Base-by-base conservation (phyloP, 1,284 basidiomycete genomes). In the Boletellus dicymbophilus region DNA sequence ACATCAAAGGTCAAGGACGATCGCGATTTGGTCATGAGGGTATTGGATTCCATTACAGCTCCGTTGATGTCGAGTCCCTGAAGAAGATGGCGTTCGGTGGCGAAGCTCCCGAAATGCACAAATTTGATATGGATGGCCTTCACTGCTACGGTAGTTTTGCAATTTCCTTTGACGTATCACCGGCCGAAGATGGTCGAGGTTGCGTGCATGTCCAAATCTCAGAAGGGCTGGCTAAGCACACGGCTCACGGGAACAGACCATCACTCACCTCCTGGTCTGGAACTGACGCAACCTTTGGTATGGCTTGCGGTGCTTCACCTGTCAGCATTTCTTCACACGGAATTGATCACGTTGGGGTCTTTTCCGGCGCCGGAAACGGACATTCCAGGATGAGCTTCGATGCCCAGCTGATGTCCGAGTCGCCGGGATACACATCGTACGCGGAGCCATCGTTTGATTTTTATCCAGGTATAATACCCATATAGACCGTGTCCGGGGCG, bases 161-260 rank as follows among this genome's bases (percentile, higher is more conserved):
- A 58, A 83, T 90, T 62, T 85, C 84, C 37, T 88, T 90, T 59
- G 85, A 88, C 55, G 72, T 84, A 34, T 75, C 73, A 31, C 72
- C 82, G 33, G 73, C 77, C 39, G 78, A 84, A 56, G 79, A 85
- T 60, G 84, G 86, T 51, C 85, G 81, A 69, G 84, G 88, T 58
- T 83, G 83, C 51, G 85, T 89, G 37, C 77, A 82, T 54, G 87
- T 89, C 56, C 83, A 88, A 63, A 72, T 74, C 12, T 78, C 84
- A 27, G 72, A 80, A 62, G 70, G 25, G 72, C 71, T 55, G 28
- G 70, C 67, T 47, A 75, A 68, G 48, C 57, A 54, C 47, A 58
- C 61, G 49, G 52, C 59, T 61, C 58, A 60, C 51, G 57, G 56
- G 27, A 63, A 62, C 41, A 55, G 48, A 44, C 53, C 68, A 13